Evolutionary conservation across 805 yeast genomes (phyloP).

Genomic region (Danielia oregonensis): DNA sequence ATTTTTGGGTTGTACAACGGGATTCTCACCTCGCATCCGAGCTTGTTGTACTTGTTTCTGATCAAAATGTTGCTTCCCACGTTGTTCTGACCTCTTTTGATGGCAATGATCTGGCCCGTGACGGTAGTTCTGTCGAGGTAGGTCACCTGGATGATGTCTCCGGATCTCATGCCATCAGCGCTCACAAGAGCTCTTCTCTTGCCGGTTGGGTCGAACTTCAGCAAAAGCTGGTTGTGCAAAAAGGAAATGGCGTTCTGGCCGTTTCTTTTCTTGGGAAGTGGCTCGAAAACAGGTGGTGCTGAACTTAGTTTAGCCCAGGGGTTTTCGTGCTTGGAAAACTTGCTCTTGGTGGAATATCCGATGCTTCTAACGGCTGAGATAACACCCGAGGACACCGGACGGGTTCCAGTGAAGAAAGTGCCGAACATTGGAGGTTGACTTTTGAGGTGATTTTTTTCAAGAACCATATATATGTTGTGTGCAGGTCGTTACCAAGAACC

Average conservation of each 20-base stretch:
- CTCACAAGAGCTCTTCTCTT: slow-evolving; percentile 55
- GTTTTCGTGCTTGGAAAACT: too few relatives aligned
- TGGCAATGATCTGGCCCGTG: slow-evolving; percentile 74
- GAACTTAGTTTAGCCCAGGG: too few relatives aligned
- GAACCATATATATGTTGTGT: too few relatives aligned
- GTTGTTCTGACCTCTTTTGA: slow-evolving; percentile 58
- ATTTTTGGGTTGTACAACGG: slow-evolving; percentile 80
- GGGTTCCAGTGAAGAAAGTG: too few relatives aligned
- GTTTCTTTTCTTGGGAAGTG: slow-evolving; percentile 45
- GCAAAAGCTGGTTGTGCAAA: slow-evolving; percentile 48
- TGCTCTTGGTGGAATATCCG: too few relatives aligned
- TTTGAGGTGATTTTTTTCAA: too few relatives aligned
- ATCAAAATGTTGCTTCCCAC: slow-evolving; percentile 72
- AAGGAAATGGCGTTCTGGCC: slow-evolving; percentile 44
- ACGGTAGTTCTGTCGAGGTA: slow-evolving; percentile 66
- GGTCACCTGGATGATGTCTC: slow-evolving; percentile 75
- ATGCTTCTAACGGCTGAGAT: too few relatives aligned
- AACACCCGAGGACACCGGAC: too few relatives aligned
- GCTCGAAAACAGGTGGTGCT: slow-evolving; percentile 45
- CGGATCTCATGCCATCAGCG: slow-evolving; percentile 58
- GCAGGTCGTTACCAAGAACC: too few relatives aligned
- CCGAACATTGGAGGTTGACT: too few relatives aligned
- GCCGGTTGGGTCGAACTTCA: slow-evolving; percentile 69
- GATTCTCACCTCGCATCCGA: slow-evolving; percentile 83
- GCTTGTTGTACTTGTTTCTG: slow-evolving; percentile 75